Conservation (phyloP, 2,329 filamentous ascomycete genomes). For the Fusarium buharicum region DNA sequence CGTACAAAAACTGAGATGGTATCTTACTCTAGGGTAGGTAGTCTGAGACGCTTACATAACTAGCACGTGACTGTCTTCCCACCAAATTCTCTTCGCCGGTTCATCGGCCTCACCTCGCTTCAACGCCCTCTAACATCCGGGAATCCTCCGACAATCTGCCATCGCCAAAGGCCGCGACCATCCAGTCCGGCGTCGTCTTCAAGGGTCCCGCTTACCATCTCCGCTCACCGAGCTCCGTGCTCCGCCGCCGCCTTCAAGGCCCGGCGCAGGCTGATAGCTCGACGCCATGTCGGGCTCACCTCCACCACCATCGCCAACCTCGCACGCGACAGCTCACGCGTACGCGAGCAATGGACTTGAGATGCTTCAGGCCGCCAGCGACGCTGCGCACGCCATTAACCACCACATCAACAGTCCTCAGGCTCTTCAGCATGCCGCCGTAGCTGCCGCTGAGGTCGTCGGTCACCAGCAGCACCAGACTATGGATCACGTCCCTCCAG, state of each 20-base stretch:
- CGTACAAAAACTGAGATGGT: not conserved
- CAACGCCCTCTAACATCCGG: constrained; percentile 52
- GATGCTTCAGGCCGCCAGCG: constrained; percentile 58
- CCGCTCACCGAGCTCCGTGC: constrained; percentile 39
- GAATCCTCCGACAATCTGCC: constrained; percentile 58
- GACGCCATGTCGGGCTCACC: constrained; percentile 44
- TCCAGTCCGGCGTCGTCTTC: constrained; percentile 31
- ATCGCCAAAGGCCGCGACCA: constrained; percentile 45
- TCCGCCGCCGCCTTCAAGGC: constrained; percentile 36
- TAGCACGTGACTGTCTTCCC: constrained; percentile 24
- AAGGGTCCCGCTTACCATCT: constrained; percentile 40
- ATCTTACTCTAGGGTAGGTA: constrained; percentile 7
- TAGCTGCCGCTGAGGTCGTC: constrained; percentile 48
- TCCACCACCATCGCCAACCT: constrained; percentile 42
- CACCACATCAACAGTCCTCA: constrained; percentile 50
- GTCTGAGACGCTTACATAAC: not conserved
- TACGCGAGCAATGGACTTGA: constrained; percentile 60
- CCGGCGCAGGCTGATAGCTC: constrained; percentile 24
- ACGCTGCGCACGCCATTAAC: constrained; percentile 53
- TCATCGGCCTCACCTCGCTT: constrained; percentile 55
- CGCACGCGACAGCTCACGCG: constrained; percentile 52
- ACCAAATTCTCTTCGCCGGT: constrained; percentile 36
- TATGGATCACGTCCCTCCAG: constrained; percentile 27
- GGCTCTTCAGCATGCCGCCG: constrained; percentile 54
- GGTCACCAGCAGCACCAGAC: constrained; percentile 40